Evolutionary conservation across 768 basidiomycete species (phyloP), one percentile per base, ranked within the genome.

Genomic region (Lactarius vividus): DNA sequence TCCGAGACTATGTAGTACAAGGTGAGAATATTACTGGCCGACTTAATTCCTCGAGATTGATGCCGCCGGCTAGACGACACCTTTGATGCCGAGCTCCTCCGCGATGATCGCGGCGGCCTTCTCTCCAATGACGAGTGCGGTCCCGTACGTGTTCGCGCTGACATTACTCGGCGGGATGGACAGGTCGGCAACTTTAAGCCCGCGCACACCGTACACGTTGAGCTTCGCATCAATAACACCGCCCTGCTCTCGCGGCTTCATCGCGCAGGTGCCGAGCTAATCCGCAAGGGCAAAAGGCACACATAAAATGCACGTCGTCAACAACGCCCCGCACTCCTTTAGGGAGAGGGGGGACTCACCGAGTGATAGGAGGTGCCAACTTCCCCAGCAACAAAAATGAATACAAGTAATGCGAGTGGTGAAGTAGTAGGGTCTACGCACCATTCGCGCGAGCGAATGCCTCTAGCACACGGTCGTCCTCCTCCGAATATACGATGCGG

Each of bases 261-360:
- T 88, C 0, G 85, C 82, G 64, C 86, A 88, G 0, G 87, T 88
- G 44, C 87, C 87, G 16, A 86, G 77, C 85, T 87, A 62, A 49
- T 26, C 2, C 54, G 29, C 63, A 23, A 46, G 57, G 5, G 63
- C 33, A 26, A 61, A 23, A 42, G 7, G 9, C 11, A 46, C 10
- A 57, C 9, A 55, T 9, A 52, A 26, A 26, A 52, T 5, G 37
- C 15, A 39, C 5, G n/a, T 10, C 4, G 4, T 26, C 46, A 52
- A 15, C 13, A 23, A 52, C 13, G 23, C 2, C 4, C 26, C 10
- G 11, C 1, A 6, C 23, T 46, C 0, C 4, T 13, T 6, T 26
- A 13, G n/a, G 56, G 11, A 8, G n/a, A 20, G 39, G 52, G 7
- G 8, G 6, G 16, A n/a, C 64, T 61, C 28, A 70, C 69, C 44